Conservation (phyloP, 345 rosid genomes). For the Toxicodendron radicans region DNA sequence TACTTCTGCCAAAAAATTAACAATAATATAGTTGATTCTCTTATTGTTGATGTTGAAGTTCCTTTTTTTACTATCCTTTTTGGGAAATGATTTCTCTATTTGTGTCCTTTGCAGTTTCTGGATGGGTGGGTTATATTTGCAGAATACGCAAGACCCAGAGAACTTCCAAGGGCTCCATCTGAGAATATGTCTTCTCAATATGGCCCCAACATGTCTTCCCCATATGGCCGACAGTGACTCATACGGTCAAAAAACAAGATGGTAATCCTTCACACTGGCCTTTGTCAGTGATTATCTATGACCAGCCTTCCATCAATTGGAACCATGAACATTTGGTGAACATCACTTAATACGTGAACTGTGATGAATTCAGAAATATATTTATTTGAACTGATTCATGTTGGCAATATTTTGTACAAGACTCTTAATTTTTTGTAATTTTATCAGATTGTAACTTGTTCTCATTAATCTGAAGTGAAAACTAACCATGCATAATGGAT, state of each 20-base stretch:
- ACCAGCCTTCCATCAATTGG: not conserved
- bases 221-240: conserved; percentile 18
- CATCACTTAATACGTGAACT: not conserved
- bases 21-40: not conserved
- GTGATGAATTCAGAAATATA: not conserved
- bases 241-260: not conserved
- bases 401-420: not conserved
- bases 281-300: not conserved
- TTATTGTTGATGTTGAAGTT: not conserved
- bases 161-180: conserved; percentile 17
- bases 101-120: conserved; percentile 41
- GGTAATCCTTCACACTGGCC: not conserved
- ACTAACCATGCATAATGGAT: not conserved
- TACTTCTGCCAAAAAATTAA: too few species aligned
- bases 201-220: conserved; percentile 3
- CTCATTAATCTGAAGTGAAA: not conserved
- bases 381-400: not conserved
- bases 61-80: not conserved
- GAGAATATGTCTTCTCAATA: not conserved
- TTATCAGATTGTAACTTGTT: not conserved
- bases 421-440: not conserved
- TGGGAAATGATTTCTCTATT: not conserved
- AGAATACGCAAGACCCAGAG: conserved; percentile 49
- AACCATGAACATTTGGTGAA: not conserved
- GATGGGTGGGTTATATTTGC: conserved; percentile 69